A percentile compares a stretch with the other conserved stretches of the same genome.
Evolutionary conservation across 768 basidiomycete species (phyloP).

Genomic region (Tulasnella sp.): DNA sequence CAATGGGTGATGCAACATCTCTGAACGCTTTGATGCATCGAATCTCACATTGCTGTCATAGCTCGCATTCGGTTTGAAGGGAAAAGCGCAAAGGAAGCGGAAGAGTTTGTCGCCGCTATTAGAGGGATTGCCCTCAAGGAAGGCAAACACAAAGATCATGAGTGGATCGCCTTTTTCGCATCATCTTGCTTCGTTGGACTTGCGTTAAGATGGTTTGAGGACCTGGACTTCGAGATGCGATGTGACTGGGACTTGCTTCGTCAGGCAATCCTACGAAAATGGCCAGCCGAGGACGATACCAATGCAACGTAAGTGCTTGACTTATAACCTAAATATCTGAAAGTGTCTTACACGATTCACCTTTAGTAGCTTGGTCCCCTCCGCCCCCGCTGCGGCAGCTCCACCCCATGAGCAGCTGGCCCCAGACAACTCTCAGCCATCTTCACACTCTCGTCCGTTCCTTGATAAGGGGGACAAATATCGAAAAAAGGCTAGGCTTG

Average conservation of each 20-base stretch:
- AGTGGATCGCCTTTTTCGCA: not conserved
- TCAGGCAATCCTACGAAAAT: not conserved
- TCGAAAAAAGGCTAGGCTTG: no score
- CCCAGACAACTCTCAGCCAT: not conserved
- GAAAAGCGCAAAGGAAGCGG: not conserved
- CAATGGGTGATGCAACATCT: not conserved
- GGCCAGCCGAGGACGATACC: not conserved
- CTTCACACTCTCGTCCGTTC: not conserved
- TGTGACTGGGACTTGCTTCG: not conserved
- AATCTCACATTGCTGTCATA: not conserved
- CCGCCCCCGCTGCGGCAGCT: not conserved
- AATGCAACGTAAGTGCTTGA: not conserved
- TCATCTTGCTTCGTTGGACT: not conserved
- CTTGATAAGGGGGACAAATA: no score
- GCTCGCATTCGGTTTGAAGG: not conserved
- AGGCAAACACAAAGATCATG: not conserved
- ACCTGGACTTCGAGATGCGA: not conserved
- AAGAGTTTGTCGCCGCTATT: not conserved
- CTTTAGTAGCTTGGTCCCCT: not conserved
- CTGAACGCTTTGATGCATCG: not conserved
- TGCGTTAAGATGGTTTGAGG: not conserved
- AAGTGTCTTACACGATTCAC: not conserved
- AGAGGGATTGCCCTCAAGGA: not conserved
- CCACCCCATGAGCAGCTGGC: no score
- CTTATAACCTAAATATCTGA: not conserved